These are phyloP conservation scores for Periconia sp. DNA, from an alignment of 2,329 filamentous ascomycete genomes.

Conservation along the genomic window DNA sequence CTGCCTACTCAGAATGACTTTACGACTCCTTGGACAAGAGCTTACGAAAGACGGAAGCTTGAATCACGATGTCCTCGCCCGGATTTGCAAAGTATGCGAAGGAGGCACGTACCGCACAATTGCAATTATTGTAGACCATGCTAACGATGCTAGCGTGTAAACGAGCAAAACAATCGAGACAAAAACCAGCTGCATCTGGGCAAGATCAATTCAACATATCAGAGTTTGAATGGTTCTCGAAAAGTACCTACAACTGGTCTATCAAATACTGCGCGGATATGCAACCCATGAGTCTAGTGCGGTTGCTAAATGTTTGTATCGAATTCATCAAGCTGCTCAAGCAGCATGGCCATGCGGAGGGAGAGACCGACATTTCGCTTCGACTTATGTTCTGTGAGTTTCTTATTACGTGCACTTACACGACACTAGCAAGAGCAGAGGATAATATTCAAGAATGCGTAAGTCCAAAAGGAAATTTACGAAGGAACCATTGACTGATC, in stretches of 20 bases:
- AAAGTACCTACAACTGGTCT: conserved; percentile 77
- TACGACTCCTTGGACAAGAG: conserved; percentile 49
- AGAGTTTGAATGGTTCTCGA: conserved; percentile 83
- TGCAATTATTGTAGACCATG: conserved; percentile 40
- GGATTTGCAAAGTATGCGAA: conserved; percentile 61
- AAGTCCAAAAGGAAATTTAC: conserved; percentile 5
- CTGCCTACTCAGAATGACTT: conserved; percentile 43
- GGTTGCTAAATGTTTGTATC: conserved; percentile 54
- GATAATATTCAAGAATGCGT: conserved; percentile 45
- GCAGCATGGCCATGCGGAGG: conserved; percentile 21
- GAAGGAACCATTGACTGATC: conserved; percentile 28
- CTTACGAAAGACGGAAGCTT: conserved; percentile 37
- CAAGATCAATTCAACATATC: conserved; percentile 55
- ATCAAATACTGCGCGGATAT: conserved; percentile 64
- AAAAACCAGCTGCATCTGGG: conserved; percentile 47
- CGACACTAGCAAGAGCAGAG: conserved; percentile 52
- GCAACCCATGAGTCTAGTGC: conserved; percentile 55
- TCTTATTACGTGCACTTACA: conserved; percentile 53
- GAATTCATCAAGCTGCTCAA: conserved; percentile 46
- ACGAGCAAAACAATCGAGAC: conserved; percentile 47
- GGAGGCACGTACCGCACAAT: conserved; percentile 38
- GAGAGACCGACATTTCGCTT: conserved; percentile 53
- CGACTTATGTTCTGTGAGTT: conserved; percentile 73
- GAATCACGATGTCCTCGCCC: conserved; percentile 36
- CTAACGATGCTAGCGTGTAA: conserved; percentile 42